A percentile compares a stretch with the other conserved stretches of the same genome.
Conservation (phyloP, 257 asterid species). For the Plantago major region DNA sequence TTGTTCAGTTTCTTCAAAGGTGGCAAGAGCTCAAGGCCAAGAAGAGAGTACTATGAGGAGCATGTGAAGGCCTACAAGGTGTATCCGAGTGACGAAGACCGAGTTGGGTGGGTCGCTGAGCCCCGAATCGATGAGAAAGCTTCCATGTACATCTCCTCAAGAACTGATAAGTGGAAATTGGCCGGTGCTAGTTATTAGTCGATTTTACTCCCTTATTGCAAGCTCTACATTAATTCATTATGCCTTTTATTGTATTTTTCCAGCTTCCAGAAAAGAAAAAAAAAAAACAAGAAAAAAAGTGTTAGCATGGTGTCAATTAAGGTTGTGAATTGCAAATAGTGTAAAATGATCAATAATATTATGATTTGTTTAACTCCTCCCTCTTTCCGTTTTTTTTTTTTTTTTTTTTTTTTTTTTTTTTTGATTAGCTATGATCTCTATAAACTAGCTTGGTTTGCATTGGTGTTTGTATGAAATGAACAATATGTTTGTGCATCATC, state of each 20-base stretch:
- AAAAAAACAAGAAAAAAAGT: not conserved
- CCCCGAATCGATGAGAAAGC: slow-evolving; percentile 71
- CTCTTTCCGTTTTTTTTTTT: not conserved
- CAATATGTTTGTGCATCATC: too few relatives aligned
- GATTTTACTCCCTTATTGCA: not conserved
- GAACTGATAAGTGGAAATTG: slow-evolving; percentile 50
- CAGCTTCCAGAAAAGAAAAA: not conserved
- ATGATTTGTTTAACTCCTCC: not conserved
- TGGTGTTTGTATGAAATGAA: too few relatives aligned
- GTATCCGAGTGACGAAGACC: slow-evolving; percentile 78
- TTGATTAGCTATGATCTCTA: too few relatives aligned
- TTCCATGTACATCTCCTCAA: slow-evolving; percentile 43
- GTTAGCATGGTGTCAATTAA: not conserved
- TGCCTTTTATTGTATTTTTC: not conserved
- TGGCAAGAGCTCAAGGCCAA: slow-evolving; percentile 24
- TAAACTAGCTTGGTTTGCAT: not conserved
- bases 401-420: not conserved
- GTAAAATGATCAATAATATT: not conserved
- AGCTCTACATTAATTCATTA: not conserved
- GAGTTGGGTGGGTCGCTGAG: slow-evolving; percentile 79
- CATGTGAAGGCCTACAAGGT: slow-evolving; percentile 61
- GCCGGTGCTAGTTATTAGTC: slow-evolving; percentile 27
- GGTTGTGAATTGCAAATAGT: slow-evolving; percentile 6
- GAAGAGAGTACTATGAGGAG: slow-evolving; percentile 34
- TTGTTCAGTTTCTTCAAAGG: slow-evolving; percentile 44